These are phyloP conservation scores for Gigaspora rosea DNA, from an alignment of 192 early-diverging fungal genomes.

Conservation along the genomic window DNA sequence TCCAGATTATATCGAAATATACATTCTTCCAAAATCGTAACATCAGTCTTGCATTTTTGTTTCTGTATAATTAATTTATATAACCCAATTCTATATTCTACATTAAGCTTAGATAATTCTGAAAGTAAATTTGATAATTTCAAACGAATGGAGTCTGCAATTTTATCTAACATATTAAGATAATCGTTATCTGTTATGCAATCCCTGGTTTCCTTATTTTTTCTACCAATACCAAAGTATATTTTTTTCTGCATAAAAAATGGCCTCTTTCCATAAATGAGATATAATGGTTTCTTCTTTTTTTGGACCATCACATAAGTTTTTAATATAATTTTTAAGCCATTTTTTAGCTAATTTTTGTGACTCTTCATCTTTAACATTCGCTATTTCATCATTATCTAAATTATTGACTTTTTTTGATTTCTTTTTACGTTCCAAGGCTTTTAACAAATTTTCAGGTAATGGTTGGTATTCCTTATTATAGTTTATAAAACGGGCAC, in stretches of 20 bases:
- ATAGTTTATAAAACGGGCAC: slow-evolving; percentile 19
- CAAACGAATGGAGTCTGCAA: slow-evolving; percentile 9
- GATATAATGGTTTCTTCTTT: slow-evolving; percentile 17
- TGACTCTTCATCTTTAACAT: not conserved
- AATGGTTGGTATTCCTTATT: not conserved
- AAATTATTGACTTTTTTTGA: too few relatives aligned
- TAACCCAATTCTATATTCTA: slow-evolving; percentile 1
- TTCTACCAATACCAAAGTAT: not conserved
- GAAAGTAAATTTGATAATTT: slow-evolving; percentile 19
- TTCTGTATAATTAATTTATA: not conserved
- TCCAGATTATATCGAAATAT: slow-evolving; percentile 19
- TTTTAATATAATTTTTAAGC: slow-evolving; percentile 7
- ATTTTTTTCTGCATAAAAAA: slow-evolving; percentile 6
- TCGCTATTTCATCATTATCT: too few relatives aligned
- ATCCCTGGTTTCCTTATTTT: not conserved
- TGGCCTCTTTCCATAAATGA: slow-evolving; percentile 19
- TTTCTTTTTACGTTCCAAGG: too few relatives aligned
- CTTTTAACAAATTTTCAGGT: not conserved
- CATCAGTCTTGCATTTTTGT: too few relatives aligned
- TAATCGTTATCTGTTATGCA: not conserved
- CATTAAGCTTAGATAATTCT: slow-evolving; percentile 6
- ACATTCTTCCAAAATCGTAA: not conserved
- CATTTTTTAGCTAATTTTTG: slow-evolving; percentile 6
- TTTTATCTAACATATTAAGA: slow-evolving; percentile 10
- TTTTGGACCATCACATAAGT: slow-evolving; percentile 16